These are phyloP conservation scores for Fusarium setosum DNA, from an alignment of 2,329 filamentous ascomycete species.

Conservation along the genomic window DNA sequence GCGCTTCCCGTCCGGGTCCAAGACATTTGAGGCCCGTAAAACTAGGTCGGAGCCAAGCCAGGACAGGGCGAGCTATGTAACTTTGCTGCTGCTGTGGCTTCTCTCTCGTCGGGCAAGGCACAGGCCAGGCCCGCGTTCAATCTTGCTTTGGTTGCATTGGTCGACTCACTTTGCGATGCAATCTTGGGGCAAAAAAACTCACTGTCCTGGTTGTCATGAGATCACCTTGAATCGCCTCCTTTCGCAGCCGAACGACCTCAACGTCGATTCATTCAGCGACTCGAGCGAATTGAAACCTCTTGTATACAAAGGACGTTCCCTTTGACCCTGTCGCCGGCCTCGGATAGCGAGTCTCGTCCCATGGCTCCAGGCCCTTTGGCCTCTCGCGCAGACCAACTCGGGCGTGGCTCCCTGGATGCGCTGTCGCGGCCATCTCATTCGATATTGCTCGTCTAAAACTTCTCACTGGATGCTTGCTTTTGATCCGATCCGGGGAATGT, in stretches of 20 bases:
- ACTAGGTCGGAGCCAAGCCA: conserved; percentile 16
- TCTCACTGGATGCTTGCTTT: conserved; percentile 12
- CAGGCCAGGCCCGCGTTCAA: conserved; percentile 15
- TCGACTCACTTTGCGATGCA: conserved; percentile 8
- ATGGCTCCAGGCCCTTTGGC: neutral
- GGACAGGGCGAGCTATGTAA: conserved; percentile 5
- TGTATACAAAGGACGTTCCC: no score
- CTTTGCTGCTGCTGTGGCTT: conserved; percentile 22
- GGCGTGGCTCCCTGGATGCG: conserved; percentile 1
- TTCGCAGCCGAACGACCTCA: neutral
- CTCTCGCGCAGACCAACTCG: conserved; percentile 6
- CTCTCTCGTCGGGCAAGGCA: no score
- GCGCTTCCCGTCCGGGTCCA: conserved; percentile 6
- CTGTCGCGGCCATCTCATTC: conserved; percentile 7
- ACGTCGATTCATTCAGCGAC: neutral
- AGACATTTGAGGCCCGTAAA: conserved; percentile 21
- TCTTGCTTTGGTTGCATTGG: neutral
- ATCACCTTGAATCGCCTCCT: neutral
- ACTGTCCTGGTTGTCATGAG: conserved; percentile 12
- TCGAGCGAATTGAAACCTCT: no score
- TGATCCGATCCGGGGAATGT: neutral
- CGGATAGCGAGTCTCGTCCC: no score
- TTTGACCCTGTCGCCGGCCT: neutral
- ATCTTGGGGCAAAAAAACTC: neutral
- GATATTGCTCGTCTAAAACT: conserved; percentile 3